Conservation (phyloP, 1,139 yeast genomes). For the Blastobotrys arbuscula region DNA sequence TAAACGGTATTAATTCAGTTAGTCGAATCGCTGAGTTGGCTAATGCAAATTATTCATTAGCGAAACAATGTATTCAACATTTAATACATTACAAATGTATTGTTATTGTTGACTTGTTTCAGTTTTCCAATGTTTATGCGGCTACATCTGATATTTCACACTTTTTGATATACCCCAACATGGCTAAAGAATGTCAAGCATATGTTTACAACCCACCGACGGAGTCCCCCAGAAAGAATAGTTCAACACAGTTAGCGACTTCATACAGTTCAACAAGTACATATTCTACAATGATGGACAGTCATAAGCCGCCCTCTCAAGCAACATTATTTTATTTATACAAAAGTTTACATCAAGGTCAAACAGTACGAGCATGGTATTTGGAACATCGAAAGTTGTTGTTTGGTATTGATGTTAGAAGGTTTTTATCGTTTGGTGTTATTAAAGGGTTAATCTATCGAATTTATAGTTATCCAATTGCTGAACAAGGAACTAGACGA, state of each 20-base stretch:
- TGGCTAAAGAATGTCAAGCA: conserved; percentile 83
- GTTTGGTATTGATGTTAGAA: conserved; percentile 65
- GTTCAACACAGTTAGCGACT: conserved; percentile 13
- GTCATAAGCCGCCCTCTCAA: conserved; percentile 26
- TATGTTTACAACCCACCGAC: conserved; percentile 45
- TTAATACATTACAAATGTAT: conserved; percentile 85
- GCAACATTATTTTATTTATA: conserved; percentile 69
- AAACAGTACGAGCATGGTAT: conserved; percentile 77
- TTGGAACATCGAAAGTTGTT: conserved; percentile 54
- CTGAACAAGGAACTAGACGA: conserved; percentile 32
- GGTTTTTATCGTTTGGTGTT: conserved; percentile 84
- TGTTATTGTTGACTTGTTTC: conserved; percentile 78
- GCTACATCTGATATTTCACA: conserved; percentile 72
- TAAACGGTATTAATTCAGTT: conserved; percentile 83
- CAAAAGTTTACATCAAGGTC: conserved; percentile 73
- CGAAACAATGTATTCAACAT: conserved; percentile 86
- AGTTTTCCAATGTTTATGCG: conserved; percentile 82
- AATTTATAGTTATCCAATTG: conserved; percentile 68
- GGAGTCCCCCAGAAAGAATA: neutral
- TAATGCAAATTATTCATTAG: conserved; percentile 70
- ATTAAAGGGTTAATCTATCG: conserved; percentile 76
- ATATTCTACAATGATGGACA: conserved; percentile 18
- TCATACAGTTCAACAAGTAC: conserved; percentile 23
- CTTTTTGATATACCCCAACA: conserved; percentile 55
- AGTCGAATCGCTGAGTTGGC: conserved; percentile 72